Conservation (phyloP, 805 yeast species). For the Kregervanrija pseudodelftensis region DNA sequence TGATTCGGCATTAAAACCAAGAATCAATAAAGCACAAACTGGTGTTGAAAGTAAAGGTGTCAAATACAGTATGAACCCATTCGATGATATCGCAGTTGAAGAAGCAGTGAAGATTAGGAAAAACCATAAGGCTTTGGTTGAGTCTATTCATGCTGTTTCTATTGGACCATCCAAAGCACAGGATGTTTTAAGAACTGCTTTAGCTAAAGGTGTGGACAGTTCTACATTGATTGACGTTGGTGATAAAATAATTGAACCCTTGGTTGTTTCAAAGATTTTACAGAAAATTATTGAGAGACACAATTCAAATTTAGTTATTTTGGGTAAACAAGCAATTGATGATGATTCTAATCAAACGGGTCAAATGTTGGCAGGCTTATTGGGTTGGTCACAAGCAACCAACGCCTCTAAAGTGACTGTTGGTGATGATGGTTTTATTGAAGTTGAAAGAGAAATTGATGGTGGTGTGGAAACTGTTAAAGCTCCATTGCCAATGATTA, state of each 20-base stretch:
- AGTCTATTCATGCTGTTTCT: constrained; percentile 81
- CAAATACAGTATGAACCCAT: constrained; percentile 91
- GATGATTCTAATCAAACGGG: constrained; percentile 95
- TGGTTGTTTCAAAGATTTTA: constrained; percentile 81
- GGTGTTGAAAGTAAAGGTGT: constrained; percentile 86
- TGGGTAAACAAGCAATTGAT: constrained; percentile 97
- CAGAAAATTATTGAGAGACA: constrained; percentile 64
- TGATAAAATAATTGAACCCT: constrained; percentile 67
- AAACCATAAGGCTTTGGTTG: constrained; percentile 58
- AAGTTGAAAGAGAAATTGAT: constrained; percentile 87
- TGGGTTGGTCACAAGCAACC: constrained; percentile 96
- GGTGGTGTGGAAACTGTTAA: constrained; percentile 85
- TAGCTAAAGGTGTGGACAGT: constrained; percentile 91
- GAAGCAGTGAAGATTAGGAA: constrained; percentile 81
- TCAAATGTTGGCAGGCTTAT: constrained; percentile 88
- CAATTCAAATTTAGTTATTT: constrained; percentile 67
- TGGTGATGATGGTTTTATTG: constrained; percentile 44
- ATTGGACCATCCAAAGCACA: constrained; percentile 84
- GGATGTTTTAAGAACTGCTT: constrained; percentile 79
- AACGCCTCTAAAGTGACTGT: constrained; percentile 82
- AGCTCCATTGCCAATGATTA: constrained; percentile 73
- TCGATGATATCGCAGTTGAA: constrained; percentile 95
- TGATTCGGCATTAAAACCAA: constrained; percentile 88
- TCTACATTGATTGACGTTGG: constrained; percentile 78
- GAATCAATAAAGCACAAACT: constrained; percentile 78